These are phyloP conservation scores for Zychaea mexicana DNA, from an alignment of 371 early-diverging fungal species.

Conservation along the genomic window DNA sequence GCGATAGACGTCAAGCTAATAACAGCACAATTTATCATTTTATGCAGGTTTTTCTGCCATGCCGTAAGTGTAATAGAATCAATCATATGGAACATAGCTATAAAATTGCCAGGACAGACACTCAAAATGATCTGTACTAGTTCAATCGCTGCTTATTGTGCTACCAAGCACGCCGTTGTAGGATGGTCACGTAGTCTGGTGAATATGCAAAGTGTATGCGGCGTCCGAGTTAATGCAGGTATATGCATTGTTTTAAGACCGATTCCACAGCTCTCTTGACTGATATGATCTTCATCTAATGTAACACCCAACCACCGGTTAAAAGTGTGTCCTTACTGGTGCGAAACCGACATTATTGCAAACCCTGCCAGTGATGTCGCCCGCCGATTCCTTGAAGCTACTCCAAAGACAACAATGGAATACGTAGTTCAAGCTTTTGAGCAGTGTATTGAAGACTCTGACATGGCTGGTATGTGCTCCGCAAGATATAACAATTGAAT, in stretches of 20 bases:
- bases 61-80: not conserved
- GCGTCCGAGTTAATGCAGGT: slow-evolving; percentile 22
- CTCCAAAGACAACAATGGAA: not conserved
- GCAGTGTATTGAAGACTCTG: not conserved
- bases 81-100: no score
- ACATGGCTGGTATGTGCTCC: not conserved
- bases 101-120: no score
- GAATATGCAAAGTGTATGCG: slow-evolving; percentile 10
- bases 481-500: not conserved
- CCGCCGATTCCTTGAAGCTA: not conserved
- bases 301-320: not conserved
- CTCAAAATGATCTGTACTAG: not conserved
- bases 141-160: slow-evolving; percentile 1
- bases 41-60: not conserved
- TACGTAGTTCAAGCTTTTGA: not conserved
- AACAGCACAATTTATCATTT: not conserved
- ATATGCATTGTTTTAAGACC: no score
- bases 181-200: slow-evolving; percentile 22
- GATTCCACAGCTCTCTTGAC: no score
- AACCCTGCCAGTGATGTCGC: not conserved
- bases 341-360: not conserved
- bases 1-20: not conserved
- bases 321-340: slow-evolving; percentile 6
- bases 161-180: slow-evolving; percentile 24
- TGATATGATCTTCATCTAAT: no score